Evolutionary conservation across 148 eudicot genomes (phyloP).

Genomic region (Limonium bicolor): DNA sequence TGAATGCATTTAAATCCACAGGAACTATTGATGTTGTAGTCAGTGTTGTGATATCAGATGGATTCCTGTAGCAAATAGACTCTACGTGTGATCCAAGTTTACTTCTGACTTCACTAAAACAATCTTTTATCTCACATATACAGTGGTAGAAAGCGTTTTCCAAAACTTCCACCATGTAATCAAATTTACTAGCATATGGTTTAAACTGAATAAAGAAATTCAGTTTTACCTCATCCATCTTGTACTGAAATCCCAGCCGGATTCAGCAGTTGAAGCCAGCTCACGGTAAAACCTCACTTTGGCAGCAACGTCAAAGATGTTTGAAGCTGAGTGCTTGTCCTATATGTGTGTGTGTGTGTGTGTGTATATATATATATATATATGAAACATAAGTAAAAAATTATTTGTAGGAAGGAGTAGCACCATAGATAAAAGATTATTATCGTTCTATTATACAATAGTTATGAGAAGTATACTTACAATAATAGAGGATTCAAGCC

Average conservation of each 20-base stretch:
- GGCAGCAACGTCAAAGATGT: constrained; percentile 19
- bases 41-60: constrained; percentile 73
- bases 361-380: too few relatives aligned
- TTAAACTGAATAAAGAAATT: too few relatives aligned
- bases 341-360: too few relatives aligned
- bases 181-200: too few relatives aligned
- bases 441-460: too few relatives aligned
- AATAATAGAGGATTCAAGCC: constrained; percentile 76
- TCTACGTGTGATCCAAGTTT: too few relatives aligned
- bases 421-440: too few relatives aligned
- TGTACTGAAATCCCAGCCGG: constrained; percentile 97
- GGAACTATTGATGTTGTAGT: constrained; percentile 62
- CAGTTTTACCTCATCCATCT: constrained; percentile 93
- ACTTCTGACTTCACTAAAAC: too few relatives aligned
- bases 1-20: constrained; percentile 81
- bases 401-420: too few relatives aligned
- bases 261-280: constrained; percentile 82
- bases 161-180: too few relatives aligned
- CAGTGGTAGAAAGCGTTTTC: too few relatives aligned
- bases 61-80: constrained; percentile 35
- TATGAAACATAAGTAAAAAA: neutral
- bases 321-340: constrained; percentile 67
- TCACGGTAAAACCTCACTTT: constrained; percentile 58
- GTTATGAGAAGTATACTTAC: constrained; percentile 47
- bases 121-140: too few relatives aligned